These are phyloP conservation scores for Pseudogymnoascus sp. DNA, from an alignment of 2,329 filamentous ascomycete genomes.

Conservation along the genomic window DNA sequence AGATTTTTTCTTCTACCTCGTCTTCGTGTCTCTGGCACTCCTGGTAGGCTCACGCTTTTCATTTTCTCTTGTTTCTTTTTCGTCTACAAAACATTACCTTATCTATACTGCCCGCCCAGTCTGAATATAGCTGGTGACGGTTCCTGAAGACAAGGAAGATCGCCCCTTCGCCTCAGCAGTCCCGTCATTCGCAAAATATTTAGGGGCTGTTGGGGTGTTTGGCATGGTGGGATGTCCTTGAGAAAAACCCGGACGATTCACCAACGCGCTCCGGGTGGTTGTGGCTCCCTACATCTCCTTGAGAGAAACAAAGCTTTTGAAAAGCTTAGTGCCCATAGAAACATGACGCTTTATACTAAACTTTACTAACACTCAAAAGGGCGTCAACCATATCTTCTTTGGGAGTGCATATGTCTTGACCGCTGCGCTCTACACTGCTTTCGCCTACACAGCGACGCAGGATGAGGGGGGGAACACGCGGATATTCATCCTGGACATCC, in stretches of 20 bases:
- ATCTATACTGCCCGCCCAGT: conserved; percentile 47
- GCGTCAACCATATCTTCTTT: conserved; percentile 44
- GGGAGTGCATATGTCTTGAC: conserved; percentile 42
- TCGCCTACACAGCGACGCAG: conserved; percentile 77
- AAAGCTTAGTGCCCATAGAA: not conserved
- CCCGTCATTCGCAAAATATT: conserved; percentile 44
- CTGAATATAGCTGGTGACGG: conserved; percentile 43
- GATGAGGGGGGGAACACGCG: conserved; percentile 70
- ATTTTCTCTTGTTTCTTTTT: conserved; percentile 12
- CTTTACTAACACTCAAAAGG: conserved; percentile 33
- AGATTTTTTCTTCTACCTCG: conserved; percentile 58
- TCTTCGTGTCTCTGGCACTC: conserved; percentile 53
- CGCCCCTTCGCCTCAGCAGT: conserved; percentile 44
- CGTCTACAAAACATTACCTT: conserved; percentile 45
- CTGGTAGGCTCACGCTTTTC: conserved; percentile 45
- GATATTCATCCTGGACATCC: conserved; percentile 78
- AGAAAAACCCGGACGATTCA: conserved; percentile 39
- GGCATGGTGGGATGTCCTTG: conserved; percentile 48
- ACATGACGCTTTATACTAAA: not conserved
- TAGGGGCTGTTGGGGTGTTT: conserved; percentile 42
- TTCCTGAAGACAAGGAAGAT: conserved; percentile 55
- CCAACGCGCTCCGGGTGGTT: conserved; percentile 29
- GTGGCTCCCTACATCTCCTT: conserved; percentile 30
- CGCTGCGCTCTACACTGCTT: conserved; percentile 64
- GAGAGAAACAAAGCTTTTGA: not conserved